Evolutionary conservation across 805 yeast species (phyloP).

Genomic region (Hermanozyma aechmeae): DNA sequence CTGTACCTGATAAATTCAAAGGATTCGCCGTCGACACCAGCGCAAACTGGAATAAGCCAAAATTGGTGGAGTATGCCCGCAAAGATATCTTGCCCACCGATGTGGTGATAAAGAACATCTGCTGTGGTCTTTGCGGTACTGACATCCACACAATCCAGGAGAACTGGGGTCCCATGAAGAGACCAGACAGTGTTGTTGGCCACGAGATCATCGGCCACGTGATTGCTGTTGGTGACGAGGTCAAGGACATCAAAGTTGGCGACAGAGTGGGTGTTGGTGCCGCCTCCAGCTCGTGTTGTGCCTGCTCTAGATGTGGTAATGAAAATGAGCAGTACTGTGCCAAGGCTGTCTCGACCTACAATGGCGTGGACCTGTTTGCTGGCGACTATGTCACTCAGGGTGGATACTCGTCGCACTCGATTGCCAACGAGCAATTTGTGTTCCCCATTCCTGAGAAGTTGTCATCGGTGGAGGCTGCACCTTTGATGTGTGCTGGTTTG

Average conservation of each 20-base stretch:
- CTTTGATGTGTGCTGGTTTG: constrained; percentile 70
- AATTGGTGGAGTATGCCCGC: neutral
- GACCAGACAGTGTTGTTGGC: neutral
- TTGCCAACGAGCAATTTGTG: constrained; percentile 55
- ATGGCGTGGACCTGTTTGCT: constrained; percentile 23
- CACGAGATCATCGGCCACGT: neutral
- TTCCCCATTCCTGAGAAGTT: constrained; percentile 52
- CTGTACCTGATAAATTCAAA: neutral
- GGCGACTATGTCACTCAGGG: constrained; percentile 52
- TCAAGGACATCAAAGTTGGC: neutral
- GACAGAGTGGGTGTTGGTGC: constrained; percentile 13
- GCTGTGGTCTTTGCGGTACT: neutral
- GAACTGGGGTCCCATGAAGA: neutral
- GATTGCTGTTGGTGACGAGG: neutral
- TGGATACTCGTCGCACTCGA: constrained; percentile 60
- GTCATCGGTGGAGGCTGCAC: constrained; percentile 51
- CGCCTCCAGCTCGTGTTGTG: constrained; percentile 10
- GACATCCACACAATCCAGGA: neutral
- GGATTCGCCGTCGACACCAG: neutral
- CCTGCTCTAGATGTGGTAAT: constrained; percentile 45
- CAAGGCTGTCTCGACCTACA: constrained; percentile 43
- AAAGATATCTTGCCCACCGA: neutral
- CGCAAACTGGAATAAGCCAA: neutral
- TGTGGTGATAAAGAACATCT: neutral
- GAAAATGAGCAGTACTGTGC: constrained; percentile 35